Base-by-base conservation (phyloP, 169 alveolate species). In the Plasmodium malariae region DNA sequence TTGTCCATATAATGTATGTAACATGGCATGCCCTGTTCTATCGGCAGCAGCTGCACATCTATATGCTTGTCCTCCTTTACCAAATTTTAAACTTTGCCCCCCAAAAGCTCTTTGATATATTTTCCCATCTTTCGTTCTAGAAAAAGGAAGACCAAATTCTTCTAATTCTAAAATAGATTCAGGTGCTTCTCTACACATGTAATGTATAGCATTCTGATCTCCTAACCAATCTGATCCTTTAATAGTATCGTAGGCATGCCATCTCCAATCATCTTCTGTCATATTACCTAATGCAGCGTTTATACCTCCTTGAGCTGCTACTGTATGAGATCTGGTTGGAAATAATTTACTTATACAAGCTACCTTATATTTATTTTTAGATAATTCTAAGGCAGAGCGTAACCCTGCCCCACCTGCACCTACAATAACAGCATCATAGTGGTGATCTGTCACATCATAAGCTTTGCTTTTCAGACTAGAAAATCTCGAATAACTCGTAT, bases 151-250 rank as follows among this genome's bases (percentile, higher is more conserved):
- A 1, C 99, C 99, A 87, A 96, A 97, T 89, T 97, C 93, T 93
- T 98, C 99, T 45, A 98, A 94, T 94, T 98, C 99, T 65, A 97
- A 92, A 26, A 98, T 98, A 2, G 99, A 99, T 59, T 93, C 97
- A 26, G 99, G 99, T 30, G 99, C 99, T 88, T 97, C 98, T 71
- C 95, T 94, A 88, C 99, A 97, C 99, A 98, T 98, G 93, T 97
- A 98, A 65, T 98, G 98, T 65, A 98, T 98, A 88, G 99, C 99
- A 89, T 98, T 99, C 92, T 98, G 98, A 94, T 98, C 99, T 19
- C 99, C 99, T n/a, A 98, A 96, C 99, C 99, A 98, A 93, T 98
- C 99, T 11, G 99, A 95, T 28, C 99, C 99, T 94, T 98, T 98
- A 59, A 98, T 99, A 1, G 99, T 98, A 87, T 98, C 99, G 78